A percentile compares a stretch with the other conserved stretches of the same genome.
Conservation (phyloP, 1,284 basidiomycete genomes). For the Apiotrichum domesticum region DNA sequence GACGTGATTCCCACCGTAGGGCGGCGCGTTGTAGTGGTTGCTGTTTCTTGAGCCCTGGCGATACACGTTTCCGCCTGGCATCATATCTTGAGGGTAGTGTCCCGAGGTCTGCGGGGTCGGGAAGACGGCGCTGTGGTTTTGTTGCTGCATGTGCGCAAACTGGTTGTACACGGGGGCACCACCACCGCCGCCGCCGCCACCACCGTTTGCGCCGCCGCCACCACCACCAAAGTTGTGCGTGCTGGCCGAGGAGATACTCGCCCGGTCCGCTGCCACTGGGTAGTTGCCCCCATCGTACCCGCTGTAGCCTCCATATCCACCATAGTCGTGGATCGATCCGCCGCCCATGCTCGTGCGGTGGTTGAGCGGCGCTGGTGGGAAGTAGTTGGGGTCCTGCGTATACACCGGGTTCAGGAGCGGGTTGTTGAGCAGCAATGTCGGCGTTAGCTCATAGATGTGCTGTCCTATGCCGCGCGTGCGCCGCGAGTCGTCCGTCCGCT, state of each 20-base stretch:
- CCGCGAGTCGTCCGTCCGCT: constrained; percentile 23
- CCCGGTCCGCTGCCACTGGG: constrained; percentile 3
- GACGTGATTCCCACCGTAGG: neutral
- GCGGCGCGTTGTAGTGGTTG: neutral
- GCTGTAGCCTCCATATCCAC: neutral
- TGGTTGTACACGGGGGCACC: neutral
- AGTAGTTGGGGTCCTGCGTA: constrained; percentile 44
- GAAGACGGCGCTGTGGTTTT: neutral
- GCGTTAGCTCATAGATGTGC: constrained; percentile 46
- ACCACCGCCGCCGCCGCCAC: neutral
- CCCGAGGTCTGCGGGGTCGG: no score
- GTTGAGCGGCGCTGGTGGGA: constrained; percentile 41
- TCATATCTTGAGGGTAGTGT: no score
- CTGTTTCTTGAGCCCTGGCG: neutral
- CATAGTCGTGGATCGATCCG: neutral
- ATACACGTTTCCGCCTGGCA: neutral
- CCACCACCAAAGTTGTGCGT: constrained; percentile 1
- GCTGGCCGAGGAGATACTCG: constrained; percentile 6
- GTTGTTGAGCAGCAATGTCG: constrained; percentile 45
- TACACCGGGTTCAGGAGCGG: constrained; percentile 40
- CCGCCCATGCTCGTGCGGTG: constrained; percentile 8
- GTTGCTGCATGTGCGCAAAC: neutral
- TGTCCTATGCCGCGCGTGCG: constrained; percentile 38
- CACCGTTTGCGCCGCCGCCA: no score
- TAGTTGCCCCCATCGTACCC: neutral